These are phyloP conservation scores for Ajuga reptans DNA, from an alignment of 305 asterid genomes.

Conservation along the genomic window DNA sequence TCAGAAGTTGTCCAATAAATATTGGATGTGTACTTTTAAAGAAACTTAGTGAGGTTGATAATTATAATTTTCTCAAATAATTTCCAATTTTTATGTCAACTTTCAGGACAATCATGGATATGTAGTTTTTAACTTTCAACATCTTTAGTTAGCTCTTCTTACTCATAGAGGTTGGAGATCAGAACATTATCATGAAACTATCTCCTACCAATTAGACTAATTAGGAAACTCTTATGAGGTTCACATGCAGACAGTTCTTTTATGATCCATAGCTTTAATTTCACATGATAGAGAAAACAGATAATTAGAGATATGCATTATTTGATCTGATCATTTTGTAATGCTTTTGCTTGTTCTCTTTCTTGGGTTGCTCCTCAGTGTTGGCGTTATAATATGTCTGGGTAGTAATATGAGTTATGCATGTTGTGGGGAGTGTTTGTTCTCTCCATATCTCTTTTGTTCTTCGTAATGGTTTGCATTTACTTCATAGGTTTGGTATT, in stretches of 20 bases:
- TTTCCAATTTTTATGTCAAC: conserved; percentile 13
- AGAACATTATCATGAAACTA: not conserved
- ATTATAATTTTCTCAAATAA: not conserved
- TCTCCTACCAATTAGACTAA: conserved; percentile 10
- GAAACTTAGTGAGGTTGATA: not conserved
- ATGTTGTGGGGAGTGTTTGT: conserved; percentile 11
- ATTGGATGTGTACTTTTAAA: not conserved
- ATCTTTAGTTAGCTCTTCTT: conserved; percentile 17
- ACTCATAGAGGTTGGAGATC: not conserved
- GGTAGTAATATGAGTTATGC: conserved; percentile 17
- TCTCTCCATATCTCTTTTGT: conserved; percentile 16
- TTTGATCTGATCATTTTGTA: conserved; percentile 6
- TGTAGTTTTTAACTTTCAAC: not conserved
- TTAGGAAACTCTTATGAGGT: conserved; percentile 8
- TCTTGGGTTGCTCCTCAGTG: conserved; percentile 5
- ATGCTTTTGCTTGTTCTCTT: conserved; percentile 13
- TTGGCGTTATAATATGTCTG: conserved; percentile 16
- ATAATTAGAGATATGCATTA: conserved; percentile 2
- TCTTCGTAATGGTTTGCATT: conserved; percentile 26
- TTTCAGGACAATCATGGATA: conserved; percentile 7
- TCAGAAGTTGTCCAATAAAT: not conserved
- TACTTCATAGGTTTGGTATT: conserved; percentile 44
- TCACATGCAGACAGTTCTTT: conserved; percentile 11
- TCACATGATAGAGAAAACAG: not conserved
- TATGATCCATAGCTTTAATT: conserved; percentile 7